Percentiles rank a stretch among this genome's conserved stretches.
Conservation (phyloP, 2,329 filamentous ascomycete species). For the Aureobasidium namibiae region DNA sequence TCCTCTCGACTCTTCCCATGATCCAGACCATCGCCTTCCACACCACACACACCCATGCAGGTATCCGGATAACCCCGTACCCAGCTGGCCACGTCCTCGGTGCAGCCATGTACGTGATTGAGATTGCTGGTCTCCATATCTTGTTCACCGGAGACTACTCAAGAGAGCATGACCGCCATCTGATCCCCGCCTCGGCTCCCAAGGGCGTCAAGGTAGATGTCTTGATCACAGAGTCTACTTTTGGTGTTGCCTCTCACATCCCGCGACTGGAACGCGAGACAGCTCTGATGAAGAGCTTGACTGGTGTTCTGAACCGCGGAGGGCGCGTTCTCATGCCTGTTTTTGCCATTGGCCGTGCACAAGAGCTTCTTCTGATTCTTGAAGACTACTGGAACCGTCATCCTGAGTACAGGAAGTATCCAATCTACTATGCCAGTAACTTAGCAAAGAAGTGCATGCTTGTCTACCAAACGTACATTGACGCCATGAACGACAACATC, state of each 20-base stretch:
- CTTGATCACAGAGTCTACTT: constrained; percentile 94
- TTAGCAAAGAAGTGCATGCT: constrained; percentile 96
- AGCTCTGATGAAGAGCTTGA: constrained; percentile 91
- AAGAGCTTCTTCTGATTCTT: constrained; percentile 86
- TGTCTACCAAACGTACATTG: constrained; percentile 96
- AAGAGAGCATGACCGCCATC: constrained; percentile 86
- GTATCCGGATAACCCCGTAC: constrained; percentile 92
- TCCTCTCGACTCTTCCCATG: constrained; percentile 82
- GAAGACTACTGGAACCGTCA: constrained; percentile 97
- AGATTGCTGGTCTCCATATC: constrained; percentile 93
- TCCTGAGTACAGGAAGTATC: constrained; percentile 75
- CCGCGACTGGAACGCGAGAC: constrained; percentile 86
- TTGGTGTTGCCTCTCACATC: constrained; percentile 88
- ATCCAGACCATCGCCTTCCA: constrained; percentile 99
- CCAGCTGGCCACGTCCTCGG: constrained; percentile 96
- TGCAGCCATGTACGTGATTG: constrained; percentile 95
- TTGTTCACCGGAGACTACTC: constrained; percentile 98
- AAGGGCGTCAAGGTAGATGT: constrained; percentile 87
- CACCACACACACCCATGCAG: constrained; percentile 94
- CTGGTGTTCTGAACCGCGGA: constrained; percentile 79
- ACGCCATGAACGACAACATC: constrained; percentile 99
- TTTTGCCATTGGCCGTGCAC: constrained; percentile 86
- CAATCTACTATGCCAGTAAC: constrained; percentile 96
- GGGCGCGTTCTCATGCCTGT: constrained; percentile 91
- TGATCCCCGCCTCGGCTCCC: constrained; percentile 88